These are phyloP conservation scores for Eragrostis nindensis DNA, from an alignment of 176 grass and related monocot genomes.

Conservation along the genomic window DNA sequence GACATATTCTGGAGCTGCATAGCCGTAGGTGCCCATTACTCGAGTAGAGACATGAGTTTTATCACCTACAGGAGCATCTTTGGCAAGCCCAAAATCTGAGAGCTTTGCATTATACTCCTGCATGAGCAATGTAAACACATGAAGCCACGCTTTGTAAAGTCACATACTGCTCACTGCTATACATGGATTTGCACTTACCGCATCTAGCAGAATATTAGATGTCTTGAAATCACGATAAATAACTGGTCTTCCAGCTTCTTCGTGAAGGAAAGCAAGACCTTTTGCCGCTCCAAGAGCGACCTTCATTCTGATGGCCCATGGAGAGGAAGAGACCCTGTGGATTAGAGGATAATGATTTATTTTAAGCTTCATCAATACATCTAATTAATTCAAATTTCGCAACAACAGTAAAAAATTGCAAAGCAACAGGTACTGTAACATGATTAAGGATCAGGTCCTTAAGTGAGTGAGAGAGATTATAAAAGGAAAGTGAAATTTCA, in stretches of 20 bases:
- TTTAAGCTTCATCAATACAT: background rate
- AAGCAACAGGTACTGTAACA: slow-evolving; percentile 5
- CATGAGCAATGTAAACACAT: slow-evolving; percentile 44
- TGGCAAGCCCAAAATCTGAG: slow-evolving; percentile 85
- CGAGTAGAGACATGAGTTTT: slow-evolving; percentile 87
- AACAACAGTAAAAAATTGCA: background rate
- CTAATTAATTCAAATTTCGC: background rate
- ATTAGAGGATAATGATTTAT: slow-evolving; percentile 18
- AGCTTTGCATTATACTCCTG: slow-evolving; percentile 89
- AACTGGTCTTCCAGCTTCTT: slow-evolving; percentile 85
- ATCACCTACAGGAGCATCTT: slow-evolving; percentile 83
- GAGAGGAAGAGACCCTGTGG: slow-evolving; percentile 74
- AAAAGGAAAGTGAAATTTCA: slow-evolving; percentile 19
- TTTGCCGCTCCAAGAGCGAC: slow-evolving; percentile 82
- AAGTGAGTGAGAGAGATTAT: background rate
- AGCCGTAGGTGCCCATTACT: slow-evolving; percentile 85
- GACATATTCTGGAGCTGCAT: slow-evolving; percentile 85
- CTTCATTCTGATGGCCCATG: slow-evolving; percentile 76
- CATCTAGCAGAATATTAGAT: slow-evolving; percentile 76
- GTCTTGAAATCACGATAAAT: slow-evolving; percentile 93
- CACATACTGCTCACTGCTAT: slow-evolving; percentile 5
- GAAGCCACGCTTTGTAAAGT: background rate
- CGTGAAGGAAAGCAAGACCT: slow-evolving; percentile 78
- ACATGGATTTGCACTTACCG: slow-evolving; percentile 37
- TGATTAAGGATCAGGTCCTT: background rate